Conservation (phyloP, 1,284 basidiomycete species). For the Cryptococcus maquisensis region DNA sequence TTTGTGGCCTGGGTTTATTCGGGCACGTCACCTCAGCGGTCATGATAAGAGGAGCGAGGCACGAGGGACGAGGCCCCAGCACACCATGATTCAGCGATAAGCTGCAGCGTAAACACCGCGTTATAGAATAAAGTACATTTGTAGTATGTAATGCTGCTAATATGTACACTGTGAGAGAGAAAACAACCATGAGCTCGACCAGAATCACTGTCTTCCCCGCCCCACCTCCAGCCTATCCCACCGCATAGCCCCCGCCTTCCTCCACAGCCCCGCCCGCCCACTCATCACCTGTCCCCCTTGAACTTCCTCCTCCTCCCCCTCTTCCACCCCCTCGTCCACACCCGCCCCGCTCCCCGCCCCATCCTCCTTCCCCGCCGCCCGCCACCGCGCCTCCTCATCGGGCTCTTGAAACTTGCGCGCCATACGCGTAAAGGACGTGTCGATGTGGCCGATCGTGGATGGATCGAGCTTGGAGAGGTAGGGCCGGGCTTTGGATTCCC, state of each 20-base stretch:
- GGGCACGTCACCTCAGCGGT: too few relatives aligned
- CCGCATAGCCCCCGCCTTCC: neutral
- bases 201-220: neutral
- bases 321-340: conserved; percentile 9
- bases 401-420: conserved; percentile 26
- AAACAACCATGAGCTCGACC: too few relatives aligned
- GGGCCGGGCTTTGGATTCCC: conserved; percentile 37
- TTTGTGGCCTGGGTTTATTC: too few relatives aligned
- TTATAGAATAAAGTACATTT: too few relatives aligned
- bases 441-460: conserved; percentile 18
- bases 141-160: too few relatives aligned
- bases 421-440: conserved; percentile 39
- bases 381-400: conserved; percentile 28
- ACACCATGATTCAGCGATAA: too few relatives aligned
- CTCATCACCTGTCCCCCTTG: neutral
- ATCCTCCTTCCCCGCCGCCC: conserved; percentile 5
- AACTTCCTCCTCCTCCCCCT: conserved; percentile 10
- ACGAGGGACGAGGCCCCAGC: too few relatives aligned
- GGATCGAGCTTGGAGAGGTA: conserved; percentile 35
- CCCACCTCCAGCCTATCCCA: neutral
- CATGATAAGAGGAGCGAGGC: too few relatives aligned
- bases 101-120: too few relatives aligned
- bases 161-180: too few relatives aligned
- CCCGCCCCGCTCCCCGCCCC: conserved; percentile 11
- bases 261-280: neutral